phyloP scores from a whole-genome alignment of 2,329 filamentous ascomycete species.

The Exophiala spinifera region DNA sequence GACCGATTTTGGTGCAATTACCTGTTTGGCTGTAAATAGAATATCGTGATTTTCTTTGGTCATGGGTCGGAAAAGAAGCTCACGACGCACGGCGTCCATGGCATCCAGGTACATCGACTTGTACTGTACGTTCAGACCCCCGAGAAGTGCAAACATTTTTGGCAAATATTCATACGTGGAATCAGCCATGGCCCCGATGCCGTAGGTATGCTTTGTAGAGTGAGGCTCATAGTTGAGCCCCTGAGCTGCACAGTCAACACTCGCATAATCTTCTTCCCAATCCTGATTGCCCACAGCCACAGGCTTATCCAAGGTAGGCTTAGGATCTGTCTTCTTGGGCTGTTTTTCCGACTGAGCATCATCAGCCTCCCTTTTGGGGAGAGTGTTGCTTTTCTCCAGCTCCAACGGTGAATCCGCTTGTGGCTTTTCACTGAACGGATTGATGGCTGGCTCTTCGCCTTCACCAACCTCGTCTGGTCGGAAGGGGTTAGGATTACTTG shows the following conservation, averaged over 20 bases:
- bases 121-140: slow-evolving; percentile 43
- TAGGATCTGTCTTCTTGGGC: slow-evolving; percentile 7
- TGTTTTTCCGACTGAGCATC: slow-evolving; percentile 15
- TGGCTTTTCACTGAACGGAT: neutral
- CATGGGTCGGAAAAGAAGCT: slow-evolving; percentile 47
- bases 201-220: slow-evolving; percentile 38
- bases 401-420: neutral
- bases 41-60: slow-evolving; percentile 39
- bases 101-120: slow-evolving; percentile 43
- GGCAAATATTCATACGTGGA: slow-evolving; percentile 52
- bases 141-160: slow-evolving; percentile 48
- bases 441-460: neutral
- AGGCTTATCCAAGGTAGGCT: slow-evolving; percentile 1
- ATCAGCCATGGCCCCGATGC: slow-evolving; percentile 45
- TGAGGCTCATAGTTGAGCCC: slow-evolving; percentile 39
- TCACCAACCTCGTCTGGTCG: neutral
- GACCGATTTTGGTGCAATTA: slow-evolving; percentile 25
- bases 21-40: slow-evolving; percentile 39
- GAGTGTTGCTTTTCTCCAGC: neutral
- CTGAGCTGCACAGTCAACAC: slow-evolving; percentile 38
- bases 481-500: neutral
- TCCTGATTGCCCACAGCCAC: slow-evolving; percentile 5
- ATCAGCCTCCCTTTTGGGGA: slow-evolving; percentile 9
- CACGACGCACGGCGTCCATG: slow-evolving; percentile 39
- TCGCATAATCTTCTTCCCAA: slow-evolving; percentile 8